Percentiles rank a stretch among this genome's conserved stretches.
phyloP scores from a whole-genome alignment of 1,139 yeast species.

The Pichia sp. region DNA sequence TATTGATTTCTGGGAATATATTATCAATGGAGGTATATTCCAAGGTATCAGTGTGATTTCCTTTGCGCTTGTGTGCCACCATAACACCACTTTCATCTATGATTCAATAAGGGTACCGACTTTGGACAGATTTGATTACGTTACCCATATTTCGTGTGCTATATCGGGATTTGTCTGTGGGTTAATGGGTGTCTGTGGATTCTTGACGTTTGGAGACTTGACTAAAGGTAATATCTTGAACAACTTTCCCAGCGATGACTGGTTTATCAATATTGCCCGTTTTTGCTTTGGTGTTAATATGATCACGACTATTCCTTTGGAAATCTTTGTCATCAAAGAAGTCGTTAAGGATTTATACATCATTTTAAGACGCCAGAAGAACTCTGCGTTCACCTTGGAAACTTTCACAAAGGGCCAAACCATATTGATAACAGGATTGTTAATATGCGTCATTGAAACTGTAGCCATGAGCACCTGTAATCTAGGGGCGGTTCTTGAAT shows the following conservation, averaged over 20 bases:
- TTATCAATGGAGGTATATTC: conserved; percentile 59
- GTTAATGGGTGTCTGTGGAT: conserved; percentile 74
- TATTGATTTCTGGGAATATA: conserved; percentile 39
- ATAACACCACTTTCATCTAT: conserved; percentile 82
- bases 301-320: conserved; percentile 90
- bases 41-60: conserved; percentile 90
- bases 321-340: conserved; percentile 83
- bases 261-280: conserved; percentile 73
- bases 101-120: conserved; percentile 76
- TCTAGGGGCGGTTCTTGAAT: conserved; percentile 78
- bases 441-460: conserved; percentile 65
- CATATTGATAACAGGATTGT: conserved; percentile 53
- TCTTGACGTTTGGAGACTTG: conserved; percentile 61
- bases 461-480: conserved; percentile 79
- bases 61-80: conserved; percentile 92
- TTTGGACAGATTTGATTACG: conserved; percentile 58
- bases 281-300: conserved; percentile 89
- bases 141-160: conserved; percentile 79
- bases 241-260: conserved; percentile 72
- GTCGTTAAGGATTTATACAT: conserved; percentile 60
- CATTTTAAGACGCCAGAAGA: conserved; percentile 14
- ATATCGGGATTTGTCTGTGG: conserved; percentile 77
- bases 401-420: conserved; percentile 45
- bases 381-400: conserved; percentile 20
- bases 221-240: conserved; percentile 85